Conservation (phyloP, 768 basidiomycete species). For the Amanita thiersii region DNA sequence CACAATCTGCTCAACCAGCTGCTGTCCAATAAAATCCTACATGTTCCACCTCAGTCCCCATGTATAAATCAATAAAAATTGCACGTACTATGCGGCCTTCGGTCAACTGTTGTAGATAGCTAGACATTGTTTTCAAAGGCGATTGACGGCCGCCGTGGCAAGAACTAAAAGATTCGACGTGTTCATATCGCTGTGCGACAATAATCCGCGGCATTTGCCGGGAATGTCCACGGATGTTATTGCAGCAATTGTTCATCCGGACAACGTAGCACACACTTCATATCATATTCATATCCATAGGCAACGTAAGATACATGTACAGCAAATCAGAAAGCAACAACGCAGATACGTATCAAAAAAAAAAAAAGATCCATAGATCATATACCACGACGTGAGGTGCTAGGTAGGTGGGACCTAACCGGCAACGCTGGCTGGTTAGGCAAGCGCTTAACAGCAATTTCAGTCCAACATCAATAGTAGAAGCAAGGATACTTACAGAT, state of each 20-base stretch:
- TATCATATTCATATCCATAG: too few species aligned
- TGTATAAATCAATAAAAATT: not conserved
- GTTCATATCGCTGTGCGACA: too few species aligned
- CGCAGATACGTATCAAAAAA: not conserved
- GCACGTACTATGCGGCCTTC: slow-evolving; percentile 13
- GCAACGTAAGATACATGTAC: too few species aligned
- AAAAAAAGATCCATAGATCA: slow-evolving; percentile 16
- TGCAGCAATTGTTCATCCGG: not conserved
- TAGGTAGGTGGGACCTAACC: slow-evolving; percentile 1
- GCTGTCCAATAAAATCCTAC: slow-evolving; percentile 61
- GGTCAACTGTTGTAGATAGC: slow-evolving; percentile 10
- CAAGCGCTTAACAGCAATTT: slow-evolving; percentile 7
- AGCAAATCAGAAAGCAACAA: not conserved
- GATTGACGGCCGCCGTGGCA: not conserved
- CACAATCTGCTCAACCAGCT: slow-evolving; percentile 38
- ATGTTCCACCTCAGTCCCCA: not conserved
- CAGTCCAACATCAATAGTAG: not conserved
- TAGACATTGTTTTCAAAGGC: slow-evolving; percentile 4
- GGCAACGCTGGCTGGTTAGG: slow-evolving; percentile 11
- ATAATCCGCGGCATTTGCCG: not conserved
- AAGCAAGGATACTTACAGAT: slow-evolving; percentile 13
- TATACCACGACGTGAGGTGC: slow-evolving; percentile 2
- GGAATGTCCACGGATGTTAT: too few species aligned
- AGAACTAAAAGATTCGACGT: slow-evolving; percentile 4
- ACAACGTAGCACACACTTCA: too few species aligned